Evolutionary conservation across 768 basidiomycete genomes (phyloP).

Genomic region (Suillus discolor): DNA sequence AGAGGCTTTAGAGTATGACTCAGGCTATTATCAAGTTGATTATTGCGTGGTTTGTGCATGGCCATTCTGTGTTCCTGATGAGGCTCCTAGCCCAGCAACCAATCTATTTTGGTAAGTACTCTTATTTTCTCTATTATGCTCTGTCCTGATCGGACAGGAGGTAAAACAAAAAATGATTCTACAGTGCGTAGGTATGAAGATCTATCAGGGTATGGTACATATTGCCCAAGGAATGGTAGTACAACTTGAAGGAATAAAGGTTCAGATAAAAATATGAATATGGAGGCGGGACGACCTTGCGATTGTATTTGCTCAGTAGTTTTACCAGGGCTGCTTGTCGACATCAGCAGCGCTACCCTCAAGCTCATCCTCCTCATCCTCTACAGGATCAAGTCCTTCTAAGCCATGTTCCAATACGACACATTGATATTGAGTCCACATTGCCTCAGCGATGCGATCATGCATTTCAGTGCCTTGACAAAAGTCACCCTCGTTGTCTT

Average conservation of each 20-base stretch:
- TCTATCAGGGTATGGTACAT: background rate
- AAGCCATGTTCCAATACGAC: background rate
- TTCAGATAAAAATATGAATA: background rate
- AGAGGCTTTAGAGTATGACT: too few relatives aligned
- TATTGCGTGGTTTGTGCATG: too few relatives aligned
- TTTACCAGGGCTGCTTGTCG: conserved; percentile 26
- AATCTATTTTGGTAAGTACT: too few relatives aligned
- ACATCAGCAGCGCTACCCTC: background rate
- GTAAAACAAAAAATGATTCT: background rate
- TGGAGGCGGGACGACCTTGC: too few relatives aligned
- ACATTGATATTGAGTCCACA: background rate
- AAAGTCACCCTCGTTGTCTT: background rate
- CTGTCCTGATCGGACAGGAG: background rate
- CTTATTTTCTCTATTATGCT: too few relatives aligned
- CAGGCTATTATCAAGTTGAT: too few relatives aligned
- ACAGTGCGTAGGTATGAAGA: background rate
- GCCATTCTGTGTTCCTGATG: too few relatives aligned
- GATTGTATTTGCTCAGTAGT: background rate
- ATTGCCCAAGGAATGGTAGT: background rate
- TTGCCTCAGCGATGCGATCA: background rate
- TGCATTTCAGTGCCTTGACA: background rate
- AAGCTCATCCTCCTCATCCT: too few relatives aligned
- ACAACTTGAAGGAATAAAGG: background rate
- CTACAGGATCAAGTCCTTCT: background rate
- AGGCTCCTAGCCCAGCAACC: too few relatives aligned